Percentiles rank a stretch among this genome's conserved stretches.
Conservation (phyloP, 2,329 filamentous ascomycete species). For the Diaporthe longicolla region DNA sequence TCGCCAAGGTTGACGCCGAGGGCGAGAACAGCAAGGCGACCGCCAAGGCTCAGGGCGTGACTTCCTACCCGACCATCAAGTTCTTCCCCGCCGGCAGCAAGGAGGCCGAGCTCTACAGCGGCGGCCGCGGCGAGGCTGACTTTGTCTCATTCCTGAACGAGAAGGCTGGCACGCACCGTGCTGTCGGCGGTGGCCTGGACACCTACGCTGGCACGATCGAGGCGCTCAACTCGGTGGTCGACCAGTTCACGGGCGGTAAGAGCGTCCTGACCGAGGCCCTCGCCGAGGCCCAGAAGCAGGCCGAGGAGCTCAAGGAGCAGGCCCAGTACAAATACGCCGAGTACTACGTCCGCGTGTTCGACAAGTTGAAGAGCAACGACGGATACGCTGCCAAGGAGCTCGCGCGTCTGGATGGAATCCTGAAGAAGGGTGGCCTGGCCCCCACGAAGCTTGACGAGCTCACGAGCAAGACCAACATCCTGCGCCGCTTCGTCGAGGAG, state of each 20-base stretch:
- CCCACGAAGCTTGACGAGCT: conserved; percentile 91
- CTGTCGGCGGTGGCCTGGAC: conserved; percentile 84
- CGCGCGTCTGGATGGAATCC: conserved; percentile 81
- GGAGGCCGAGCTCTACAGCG: conserved; percentile 78
- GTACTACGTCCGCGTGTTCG: conserved; percentile 94
- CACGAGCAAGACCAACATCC: conserved; percentile 87
- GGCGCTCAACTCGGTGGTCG: conserved; percentile 80
- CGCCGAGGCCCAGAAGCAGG: conserved; percentile 80
- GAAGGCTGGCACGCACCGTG: conserved; percentile 89
- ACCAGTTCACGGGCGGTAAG: conserved; percentile 76
- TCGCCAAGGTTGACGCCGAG: conserved; percentile 97
- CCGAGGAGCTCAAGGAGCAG: conserved; percentile 73
- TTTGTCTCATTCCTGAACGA: conserved; percentile 88
- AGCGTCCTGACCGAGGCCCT: conserved; percentile 73
- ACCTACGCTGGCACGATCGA: conserved; percentile 85
- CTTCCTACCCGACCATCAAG: conserved; percentile 96
- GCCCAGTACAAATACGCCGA: conserved; percentile 83
- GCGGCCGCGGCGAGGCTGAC: conserved; percentile 81
- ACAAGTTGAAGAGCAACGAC: conserved; percentile 84
- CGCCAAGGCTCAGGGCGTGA: conserved; percentile 81
- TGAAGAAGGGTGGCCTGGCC: conserved; percentile 88
- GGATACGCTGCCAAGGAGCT: conserved; percentile 90
- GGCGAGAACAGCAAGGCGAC: conserved; percentile 85
- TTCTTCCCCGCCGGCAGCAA: conserved; percentile 92
- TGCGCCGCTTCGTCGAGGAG: conserved; percentile 80